phyloP scores from a whole-genome alignment of 164 flowering plant genomes.

The Echeveria elegans region DNA sequence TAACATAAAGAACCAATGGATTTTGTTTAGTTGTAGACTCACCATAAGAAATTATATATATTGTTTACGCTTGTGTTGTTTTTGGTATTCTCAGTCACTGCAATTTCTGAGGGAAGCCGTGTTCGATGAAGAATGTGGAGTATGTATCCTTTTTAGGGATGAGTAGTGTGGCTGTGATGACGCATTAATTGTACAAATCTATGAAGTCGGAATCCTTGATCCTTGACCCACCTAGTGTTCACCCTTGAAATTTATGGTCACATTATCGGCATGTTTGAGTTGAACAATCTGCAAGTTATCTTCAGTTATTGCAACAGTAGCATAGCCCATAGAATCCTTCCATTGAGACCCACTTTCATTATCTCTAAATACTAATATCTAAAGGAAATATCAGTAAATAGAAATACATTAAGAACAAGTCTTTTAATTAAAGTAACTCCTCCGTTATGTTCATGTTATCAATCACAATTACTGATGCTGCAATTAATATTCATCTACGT shows the following conservation, averaged over 20 bases:
- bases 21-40: background rate
- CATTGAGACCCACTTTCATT: too few species aligned
- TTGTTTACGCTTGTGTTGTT: background rate
- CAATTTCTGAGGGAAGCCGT: conserved; percentile 84
- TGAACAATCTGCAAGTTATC: conserved; percentile 88
- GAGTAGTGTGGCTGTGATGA: background rate
- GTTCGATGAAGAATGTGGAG: conserved; percentile 67
- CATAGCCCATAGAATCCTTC: background rate
- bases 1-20: background rate
- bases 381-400: too few species aligned
- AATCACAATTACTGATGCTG: too few species aligned
- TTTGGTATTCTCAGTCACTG: conserved; percentile 52
- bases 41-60: background rate
- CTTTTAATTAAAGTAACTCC: too few species aligned
- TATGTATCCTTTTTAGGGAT: conserved; percentile 63
- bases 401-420: too few species aligned
- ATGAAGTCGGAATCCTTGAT: conserved; percentile 13
- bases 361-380: too few species aligned
- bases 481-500: too few species aligned
- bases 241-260: conserved; percentile 92
- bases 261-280: conserved; percentile 99
- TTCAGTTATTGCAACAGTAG: background rate
- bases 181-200: background rate
- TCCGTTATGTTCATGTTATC: too few species aligned
- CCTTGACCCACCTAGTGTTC: conserved; percentile 68